Percentiles rank a stretch among this genome's conserved stretches.
These are phyloP conservation scores for Meyerozyma smithsonii DNA, from an alignment of 1,139 yeast species.

Conservation along the genomic window DNA sequence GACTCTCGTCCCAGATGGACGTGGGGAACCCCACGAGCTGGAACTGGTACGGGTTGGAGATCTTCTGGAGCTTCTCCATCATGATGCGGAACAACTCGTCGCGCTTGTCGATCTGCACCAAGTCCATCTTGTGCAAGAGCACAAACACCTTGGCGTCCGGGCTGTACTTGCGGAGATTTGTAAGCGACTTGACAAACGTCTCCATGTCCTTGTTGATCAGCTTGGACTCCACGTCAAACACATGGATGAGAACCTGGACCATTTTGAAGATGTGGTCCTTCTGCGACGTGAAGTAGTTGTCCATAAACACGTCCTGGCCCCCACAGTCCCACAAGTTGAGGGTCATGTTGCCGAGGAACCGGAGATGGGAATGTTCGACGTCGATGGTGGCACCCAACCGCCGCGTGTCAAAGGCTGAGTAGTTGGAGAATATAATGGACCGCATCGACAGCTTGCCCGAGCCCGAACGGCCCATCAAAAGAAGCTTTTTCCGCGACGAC, in stretches of 20 bases:
- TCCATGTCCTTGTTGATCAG: conserved; percentile 92
- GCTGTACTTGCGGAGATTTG: conserved; percentile 76
- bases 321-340: conserved; percentile 98
- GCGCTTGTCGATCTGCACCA: conserved; percentile 82
- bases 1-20: conserved; percentile 95
- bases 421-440: conserved; percentile 89
- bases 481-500: conserved; percentile 39
- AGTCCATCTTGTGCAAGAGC: conserved; percentile 90
- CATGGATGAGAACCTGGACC: conserved; percentile 97
- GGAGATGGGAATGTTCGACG: conserved; percentile 90
- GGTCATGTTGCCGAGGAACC: conserved; percentile 93
- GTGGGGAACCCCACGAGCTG: conserved; percentile 87
- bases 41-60: conserved; percentile 76
- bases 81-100: conserved; percentile 78
- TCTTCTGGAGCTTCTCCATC: conserved; percentile 76
- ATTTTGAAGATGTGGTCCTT: conserved; percentile 89
- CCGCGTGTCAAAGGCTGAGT: conserved; percentile 94
- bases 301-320: conserved; percentile 96
- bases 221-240: conserved; percentile 91
- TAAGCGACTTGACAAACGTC: conserved; percentile 79
- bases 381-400: conserved; percentile 96
- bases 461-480: conserved; percentile 84
- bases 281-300: conserved; percentile 82
- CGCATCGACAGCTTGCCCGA: conserved; percentile 98
- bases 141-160: conserved; percentile 93